A percentile compares a stretch with the other conserved stretches of the same genome.
These are phyloP conservation scores for Coprinopsis cinerea DNA, from an alignment of 768 basidiomycete species.

Conservation along the genomic window DNA sequence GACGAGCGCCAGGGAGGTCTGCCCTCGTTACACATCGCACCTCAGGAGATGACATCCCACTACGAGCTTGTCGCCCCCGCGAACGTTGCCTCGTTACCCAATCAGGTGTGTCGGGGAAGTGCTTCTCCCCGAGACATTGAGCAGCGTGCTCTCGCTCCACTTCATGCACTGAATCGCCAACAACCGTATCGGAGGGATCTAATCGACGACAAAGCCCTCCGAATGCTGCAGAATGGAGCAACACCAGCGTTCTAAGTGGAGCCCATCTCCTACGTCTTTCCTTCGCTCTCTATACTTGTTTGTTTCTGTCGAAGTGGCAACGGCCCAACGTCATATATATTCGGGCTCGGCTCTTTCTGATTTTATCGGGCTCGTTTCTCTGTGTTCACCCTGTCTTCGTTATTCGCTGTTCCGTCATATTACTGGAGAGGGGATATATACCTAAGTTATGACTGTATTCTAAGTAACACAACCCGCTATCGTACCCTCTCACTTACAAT, in stretches of 20 bases:
- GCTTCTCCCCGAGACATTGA: not conserved
- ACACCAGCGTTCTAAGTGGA: not conserved
- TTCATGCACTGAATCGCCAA: conserved; percentile 45
- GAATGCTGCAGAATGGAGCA: conserved; percentile 29
- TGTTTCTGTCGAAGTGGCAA: too few relatives aligned
- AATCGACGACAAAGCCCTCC: conserved; percentile 55
- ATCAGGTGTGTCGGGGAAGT: conserved; percentile 17
- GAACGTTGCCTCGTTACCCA: conserved; percentile 13
- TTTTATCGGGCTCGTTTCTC: too few relatives aligned
- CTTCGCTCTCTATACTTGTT: too few relatives aligned
- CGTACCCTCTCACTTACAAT: too few relatives aligned
- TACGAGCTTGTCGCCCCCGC: not conserved
- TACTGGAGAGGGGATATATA: too few relatives aligned
- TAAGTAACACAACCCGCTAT: too few relatives aligned
- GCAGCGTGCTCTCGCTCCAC: conserved; percentile 46
- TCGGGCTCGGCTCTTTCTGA: too few relatives aligned
- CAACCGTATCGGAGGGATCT: conserved; percentile 58
- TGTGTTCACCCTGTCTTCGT: too few relatives aligned
- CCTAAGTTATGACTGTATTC: too few relatives aligned
- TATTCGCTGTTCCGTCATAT: too few relatives aligned
- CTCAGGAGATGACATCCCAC: not conserved
- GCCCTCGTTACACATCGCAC: not conserved
- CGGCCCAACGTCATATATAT: too few relatives aligned
- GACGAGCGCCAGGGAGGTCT: not conserved
- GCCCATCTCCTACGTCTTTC: not conserved